Evolutionary conservation across 2,329 filamentous ascomycete species (phyloP).

Genomic region (Seiridium unicorne): DNA sequence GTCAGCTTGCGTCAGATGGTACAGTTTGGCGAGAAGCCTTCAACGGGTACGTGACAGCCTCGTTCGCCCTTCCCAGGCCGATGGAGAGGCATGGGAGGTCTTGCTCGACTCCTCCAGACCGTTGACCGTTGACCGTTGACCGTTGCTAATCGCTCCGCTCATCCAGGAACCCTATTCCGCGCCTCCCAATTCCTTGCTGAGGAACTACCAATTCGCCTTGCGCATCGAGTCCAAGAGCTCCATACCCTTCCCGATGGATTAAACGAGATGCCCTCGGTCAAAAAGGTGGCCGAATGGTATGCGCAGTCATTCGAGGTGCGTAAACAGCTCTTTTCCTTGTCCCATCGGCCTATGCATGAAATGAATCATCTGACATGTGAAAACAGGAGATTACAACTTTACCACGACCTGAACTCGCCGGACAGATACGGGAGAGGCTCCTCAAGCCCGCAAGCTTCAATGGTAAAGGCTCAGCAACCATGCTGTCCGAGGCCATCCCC

Average conservation of each 20-base stretch:
- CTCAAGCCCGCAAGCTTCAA: slow-evolving; percentile 59
- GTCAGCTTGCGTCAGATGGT: slow-evolving; percentile 98
- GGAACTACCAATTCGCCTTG: slow-evolving; percentile 93
- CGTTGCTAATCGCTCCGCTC: slow-evolving; percentile 4
- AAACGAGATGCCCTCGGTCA: slow-evolving; percentile 96
- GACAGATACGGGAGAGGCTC: slow-evolving; percentile 77
- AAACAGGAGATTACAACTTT: slow-evolving; percentile 85
- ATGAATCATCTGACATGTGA: slow-evolving; percentile 29
- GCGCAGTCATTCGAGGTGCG: slow-evolving; percentile 97
- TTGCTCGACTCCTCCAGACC: neutral
- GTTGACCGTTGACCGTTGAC: slow-evolving; percentile 8
- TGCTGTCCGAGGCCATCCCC: slow-evolving; percentile 78
- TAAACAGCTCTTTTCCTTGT: slow-evolving; percentile 8
- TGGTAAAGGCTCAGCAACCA: slow-evolving; percentile 55
- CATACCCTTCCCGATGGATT: slow-evolving; percentile 90
- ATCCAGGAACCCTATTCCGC: slow-evolving; percentile 85
- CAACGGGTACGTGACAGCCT: slow-evolving; percentile 62
- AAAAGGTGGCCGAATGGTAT: slow-evolving; percentile 96
- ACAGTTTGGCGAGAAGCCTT: slow-evolving; percentile 93
- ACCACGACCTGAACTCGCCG: slow-evolving; percentile 71
- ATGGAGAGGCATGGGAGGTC: neutral
- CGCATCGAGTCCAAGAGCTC: slow-evolving; percentile 94
- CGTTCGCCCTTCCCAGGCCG: neutral
- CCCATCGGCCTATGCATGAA: too few species aligned
- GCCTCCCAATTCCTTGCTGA: slow-evolving; percentile 98